Evolutionary conservation across 352 stramenopile genomes (phyloP), one percentile per base, ranked within the genome.

Genomic region (Phytophthora pini): DNA sequence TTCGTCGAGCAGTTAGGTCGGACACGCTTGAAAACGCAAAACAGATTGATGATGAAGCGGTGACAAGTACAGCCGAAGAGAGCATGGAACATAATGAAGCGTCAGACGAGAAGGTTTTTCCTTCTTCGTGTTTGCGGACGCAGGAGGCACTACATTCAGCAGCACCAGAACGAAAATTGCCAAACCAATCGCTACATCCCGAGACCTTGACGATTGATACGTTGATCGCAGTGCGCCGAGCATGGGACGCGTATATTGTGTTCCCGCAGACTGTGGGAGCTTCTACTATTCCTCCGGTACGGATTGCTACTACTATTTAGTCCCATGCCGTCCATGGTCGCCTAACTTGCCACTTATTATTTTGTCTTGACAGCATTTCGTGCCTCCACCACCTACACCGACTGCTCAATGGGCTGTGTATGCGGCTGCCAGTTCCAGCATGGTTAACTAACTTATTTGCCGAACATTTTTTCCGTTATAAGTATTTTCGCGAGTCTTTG

Each of bases 251-350:
- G 12, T 71, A 73, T 49, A 63, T 79, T 49, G 71, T 76, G 40
- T 55, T 43, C 9, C 60, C 61, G 6, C 49, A 36, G 26, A 80
- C 72, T 27, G 58, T 27, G 38, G 17, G 71, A 44, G 68, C 71
- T 44, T 80, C 68, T 3, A 56, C 52, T 6, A 83, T 83, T 46
- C 75, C 72, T 32, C 71, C 75, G 40, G 75, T 83, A 80, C 50
- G 59, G 24, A 8, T 9, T 22, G 1, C 2, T 57, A 32, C 48
- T 31, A 20, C 17, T 20, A 20, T 20, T 20, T 20, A 20, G 17
- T 20, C 17, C 17, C 17, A 20, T 20, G 17, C 11, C 17, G 13
- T 52, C 44, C 13, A 5, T 10, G 26, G 38, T 41, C 4, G 20
- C 40, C 38, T 66, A 31, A 57, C 32, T 36, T 66, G 20, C n/a